phyloP scores from a whole-genome alignment of 495 filamentous ascomycete genomes.

The Aspergillus haitiensis region DNA sequence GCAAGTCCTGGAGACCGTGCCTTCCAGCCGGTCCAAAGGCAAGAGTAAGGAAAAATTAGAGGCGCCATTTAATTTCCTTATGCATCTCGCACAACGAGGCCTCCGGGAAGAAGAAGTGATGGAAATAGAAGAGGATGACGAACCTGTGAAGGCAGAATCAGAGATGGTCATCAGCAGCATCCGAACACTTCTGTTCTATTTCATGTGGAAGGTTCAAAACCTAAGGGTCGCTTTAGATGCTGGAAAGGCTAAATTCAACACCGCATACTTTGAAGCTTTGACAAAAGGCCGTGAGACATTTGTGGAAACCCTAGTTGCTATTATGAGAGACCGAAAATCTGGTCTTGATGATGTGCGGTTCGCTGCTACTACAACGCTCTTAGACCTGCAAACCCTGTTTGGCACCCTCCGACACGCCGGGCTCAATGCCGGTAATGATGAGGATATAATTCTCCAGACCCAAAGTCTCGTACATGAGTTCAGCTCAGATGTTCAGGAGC shows the following conservation, averaged over 20 bases:
- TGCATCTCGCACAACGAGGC: slow-evolving; percentile 67
- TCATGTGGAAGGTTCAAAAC: slow-evolving; percentile 84
- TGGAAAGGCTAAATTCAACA: slow-evolving; percentile 51
- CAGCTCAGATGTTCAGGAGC: slow-evolving; percentile 51
- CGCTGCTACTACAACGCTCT: slow-evolving; percentile 67
- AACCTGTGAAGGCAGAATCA: slow-evolving; percentile 67
- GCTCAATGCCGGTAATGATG: slow-evolving; percentile 44
- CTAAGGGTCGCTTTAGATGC: slow-evolving; percentile 39
- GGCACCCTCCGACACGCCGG: slow-evolving; percentile 60
- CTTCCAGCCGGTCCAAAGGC: slow-evolving; percentile 45
- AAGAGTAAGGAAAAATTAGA: slow-evolving; percentile 47
- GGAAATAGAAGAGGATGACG: slow-evolving; percentile 55
- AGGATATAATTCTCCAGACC: slow-evolving; percentile 52
- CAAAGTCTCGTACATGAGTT: slow-evolving; percentile 66
- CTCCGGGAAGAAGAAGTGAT: slow-evolving; percentile 40
- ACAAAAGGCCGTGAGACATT: slow-evolving; percentile 53
- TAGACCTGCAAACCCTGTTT: slow-evolving; percentile 81
- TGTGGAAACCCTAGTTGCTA: slow-evolving; percentile 58
- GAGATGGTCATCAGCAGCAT: slow-evolving; percentile 72
- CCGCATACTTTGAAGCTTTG: slow-evolving; percentile 46
- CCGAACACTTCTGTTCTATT: slow-evolving; percentile 77
- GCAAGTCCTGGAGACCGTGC: slow-evolving; percentile 64
- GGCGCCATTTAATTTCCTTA: slow-evolving; percentile 65
- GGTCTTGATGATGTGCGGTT: slow-evolving; percentile 74
- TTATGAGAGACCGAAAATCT: slow-evolving; percentile 53